phyloP scores from a whole-genome alignment of 768 basidiomycete genomes.

The Phanerodontia chrysosporium region DNA sequence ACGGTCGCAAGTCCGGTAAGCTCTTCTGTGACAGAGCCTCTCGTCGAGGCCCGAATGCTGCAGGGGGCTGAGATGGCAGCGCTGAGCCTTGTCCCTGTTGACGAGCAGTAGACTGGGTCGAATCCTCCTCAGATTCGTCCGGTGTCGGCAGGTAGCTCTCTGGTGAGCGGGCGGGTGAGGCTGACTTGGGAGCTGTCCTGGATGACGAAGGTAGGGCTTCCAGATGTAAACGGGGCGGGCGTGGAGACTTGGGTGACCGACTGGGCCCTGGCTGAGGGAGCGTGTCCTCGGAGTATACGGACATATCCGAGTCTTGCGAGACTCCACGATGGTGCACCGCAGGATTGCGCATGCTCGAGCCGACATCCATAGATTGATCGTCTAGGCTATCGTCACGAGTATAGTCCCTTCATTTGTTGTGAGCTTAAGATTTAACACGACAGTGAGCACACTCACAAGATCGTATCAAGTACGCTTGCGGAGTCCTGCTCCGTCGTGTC shows the following conservation, averaged over 20 bases:
- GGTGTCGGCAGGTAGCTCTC: slow-evolving; percentile 55
- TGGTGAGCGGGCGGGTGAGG: slow-evolving; percentile 47
- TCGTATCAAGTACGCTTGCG: slow-evolving; percentile 28
- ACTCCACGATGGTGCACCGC: slow-evolving; percentile 38
- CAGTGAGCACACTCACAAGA: neutral
- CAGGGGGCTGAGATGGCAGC: slow-evolving; percentile 47
- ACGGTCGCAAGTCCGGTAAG: slow-evolving; percentile 74
- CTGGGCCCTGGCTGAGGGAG: neutral
- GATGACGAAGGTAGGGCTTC: slow-evolving; percentile 37
- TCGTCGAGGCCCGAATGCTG: slow-evolving; percentile 29
- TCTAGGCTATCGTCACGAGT: neutral
- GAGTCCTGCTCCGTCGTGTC: slow-evolving; percentile 29
- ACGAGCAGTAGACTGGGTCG: slow-evolving; percentile 18
- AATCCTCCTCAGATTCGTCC: slow-evolving; percentile 49
- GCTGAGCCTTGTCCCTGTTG: slow-evolving; percentile 31
- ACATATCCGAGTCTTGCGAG: slow-evolving; percentile 57
- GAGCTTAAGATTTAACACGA: neutral
- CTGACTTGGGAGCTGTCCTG: slow-evolving; percentile 20
- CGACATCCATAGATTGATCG: slow-evolving; percentile 6
- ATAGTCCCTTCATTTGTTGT: slow-evolving; percentile 3
- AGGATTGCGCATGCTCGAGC: slow-evolving; percentile 1
- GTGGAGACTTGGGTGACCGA: slow-evolving; percentile 18
- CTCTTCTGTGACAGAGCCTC: slow-evolving; percentile 66
- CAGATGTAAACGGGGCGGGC: slow-evolving; percentile 38
- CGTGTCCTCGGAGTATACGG: slow-evolving; percentile 40